Evolutionary conservation across 2,329 filamentous ascomycete genomes (phyloP), one percentile per base, ranked within the genome.

Genomic region (Fusarium continuum): DNA sequence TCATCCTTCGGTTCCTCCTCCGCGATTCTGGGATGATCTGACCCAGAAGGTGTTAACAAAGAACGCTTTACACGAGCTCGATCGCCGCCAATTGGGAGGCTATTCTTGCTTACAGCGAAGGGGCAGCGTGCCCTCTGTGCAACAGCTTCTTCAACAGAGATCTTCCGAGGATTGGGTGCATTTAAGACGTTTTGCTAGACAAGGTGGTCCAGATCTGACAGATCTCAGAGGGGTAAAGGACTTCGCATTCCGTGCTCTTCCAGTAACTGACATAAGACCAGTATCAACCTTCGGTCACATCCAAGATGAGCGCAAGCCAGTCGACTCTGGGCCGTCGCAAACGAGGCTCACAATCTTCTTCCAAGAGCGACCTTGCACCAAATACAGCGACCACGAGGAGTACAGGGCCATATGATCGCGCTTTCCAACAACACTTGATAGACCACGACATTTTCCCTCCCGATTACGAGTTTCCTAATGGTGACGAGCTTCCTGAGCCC

Each of bases 391-490:
- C 41, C 4, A 65, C 53, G 5, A 56, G 22, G 32, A 64, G 47
- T 31, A 70, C 50, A 14, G 49, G 64, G 5, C 67, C 54, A 26
- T 70, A 70, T 22, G 60, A 68, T 43, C 40, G 48, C 32, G 47
- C 39, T 34, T 71, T 70, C 17, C 46, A 57, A 20, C 62, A 69
- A 53, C 61, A 69, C 29, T 35, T 69, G 4, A 57, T 65, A 13
- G 50, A 68, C 29, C 35, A 68, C 22, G 16, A 44, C 5, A 56
- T 70, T 17, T 65, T 55, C 10, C 64, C 63, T 13, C 2, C 32
- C 22, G 25, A 23, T 2, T 66, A 69, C 29, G 43, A 46, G 16
- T 64, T 62, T 43, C 66, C 55, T 9, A 53, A 67, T 26, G 63
- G 62, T n/a, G 14, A 23, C 13, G 26, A 26, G 11, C 36, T 40